Base-by-base conservation (phyloP, 1,284 basidiomycete species). In the Pyrrhoderma noxium region DNA sequence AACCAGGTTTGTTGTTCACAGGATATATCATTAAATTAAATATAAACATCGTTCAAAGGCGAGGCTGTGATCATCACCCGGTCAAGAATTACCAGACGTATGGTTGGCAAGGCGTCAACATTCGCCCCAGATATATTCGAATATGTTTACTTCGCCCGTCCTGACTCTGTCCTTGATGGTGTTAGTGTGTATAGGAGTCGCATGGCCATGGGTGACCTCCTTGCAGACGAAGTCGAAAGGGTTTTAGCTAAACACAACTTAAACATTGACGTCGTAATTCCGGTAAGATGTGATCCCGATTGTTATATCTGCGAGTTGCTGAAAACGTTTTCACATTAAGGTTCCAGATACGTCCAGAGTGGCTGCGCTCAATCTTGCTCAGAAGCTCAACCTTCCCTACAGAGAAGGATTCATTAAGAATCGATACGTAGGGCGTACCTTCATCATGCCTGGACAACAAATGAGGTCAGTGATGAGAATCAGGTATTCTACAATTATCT, bases 61-160 rank as follows among this genome's bases (percentile, higher is more conserved):
- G 92, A 99, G 70, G 94, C 95, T 14, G 74, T 99, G 54, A 98
- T 99, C 66, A 93, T 97, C 64, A 98, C 94, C 11, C 82, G 90
- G 45, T 76, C 72, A 49, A 75, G 77, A 44, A 76, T 94, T 48
- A 79, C 80, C 7, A 77, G 89, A 45, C 80, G 90, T 21, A 79
- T 87, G 62, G 84, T 92, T 40, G 77, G 77, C 8, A 70, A 77
- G 22, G 75, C 84, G 2, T 77, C 81, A 11, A 79, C 77, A 0
- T 95, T 95, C 65, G 87, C 93, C 1, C 96, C 96, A n/a, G 96
- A 99, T 71, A 97, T 99, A 61, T 99, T 99, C 65, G 96, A 99
- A 77, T 97, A 85, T 63, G 95, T 99, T 58, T 99, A 99, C 74
- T 94, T 99, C 68, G 93, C 96, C 7, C 86, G 96, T 56, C 96